Evolutionary conservation across 2,329 filamentous ascomycete genomes (phyloP).

Genomic region (Pseudopithomyces chartarum): DNA sequence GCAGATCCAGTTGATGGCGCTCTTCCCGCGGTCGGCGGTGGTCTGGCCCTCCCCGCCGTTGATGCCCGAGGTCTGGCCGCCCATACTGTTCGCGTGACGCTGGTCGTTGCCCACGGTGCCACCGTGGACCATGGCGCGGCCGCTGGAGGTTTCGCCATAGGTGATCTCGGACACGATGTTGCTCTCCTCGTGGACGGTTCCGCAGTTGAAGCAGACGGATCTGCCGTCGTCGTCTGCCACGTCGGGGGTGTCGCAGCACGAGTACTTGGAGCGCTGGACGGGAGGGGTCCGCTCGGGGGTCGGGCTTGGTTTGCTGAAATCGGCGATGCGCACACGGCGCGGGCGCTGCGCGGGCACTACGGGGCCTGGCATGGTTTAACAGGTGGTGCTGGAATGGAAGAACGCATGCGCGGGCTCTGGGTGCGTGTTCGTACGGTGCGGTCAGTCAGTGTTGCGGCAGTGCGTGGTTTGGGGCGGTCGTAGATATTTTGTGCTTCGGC

Average conservation of each 20-base stretch:
- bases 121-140: conserved; percentile 88
- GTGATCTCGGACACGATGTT: conserved; percentile 92
- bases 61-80: conserved; percentile 52
- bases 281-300: conserved; percentile 21
- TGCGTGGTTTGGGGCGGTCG: too few species aligned
- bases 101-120: conserved; percentile 86
- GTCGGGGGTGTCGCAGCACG: conserved; percentile 36
- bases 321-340: conserved; percentile 25
- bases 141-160: conserved; percentile 85
- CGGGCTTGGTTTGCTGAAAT: conserved; percentile 25
- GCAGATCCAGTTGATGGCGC: conserved; percentile 46
- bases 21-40: conserved; percentile 62
- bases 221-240: conserved; percentile 28
- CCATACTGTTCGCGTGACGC: conserved; percentile 71
- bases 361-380: conserved; percentile 26
- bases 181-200: conserved; percentile 79
- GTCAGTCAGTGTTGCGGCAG: not conserved
- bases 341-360: conserved; percentile 14
- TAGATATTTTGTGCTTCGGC: too few species aligned
- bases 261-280: conserved; percentile 8
- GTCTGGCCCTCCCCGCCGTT: conserved; percentile 62
- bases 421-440: conserved; percentile 2
- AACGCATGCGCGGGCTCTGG: not conserved
- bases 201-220: conserved; percentile 73
- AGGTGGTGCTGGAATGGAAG: conserved; percentile 4